Evolutionary conservation across 1,284 basidiomycete genomes (phyloP), one percentile per base, ranked within the genome.

Genomic region (Melanopsichium pennsylvanicum): DNA sequence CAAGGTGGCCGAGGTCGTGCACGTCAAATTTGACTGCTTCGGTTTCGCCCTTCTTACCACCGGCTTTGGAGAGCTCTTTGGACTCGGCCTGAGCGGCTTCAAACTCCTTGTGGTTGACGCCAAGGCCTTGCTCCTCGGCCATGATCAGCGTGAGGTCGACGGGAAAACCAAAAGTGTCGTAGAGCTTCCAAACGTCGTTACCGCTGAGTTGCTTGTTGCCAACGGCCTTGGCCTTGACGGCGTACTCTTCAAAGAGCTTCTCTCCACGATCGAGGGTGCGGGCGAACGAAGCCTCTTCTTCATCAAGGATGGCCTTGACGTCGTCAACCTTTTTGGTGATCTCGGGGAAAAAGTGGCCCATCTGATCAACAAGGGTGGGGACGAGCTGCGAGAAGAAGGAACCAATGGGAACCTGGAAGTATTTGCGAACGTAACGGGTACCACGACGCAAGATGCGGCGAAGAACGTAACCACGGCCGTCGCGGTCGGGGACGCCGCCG

Each of bases 111-210:
- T 96, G 88, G 80, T 97, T 93, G 76, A 98, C 87, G 19, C 85
- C 86, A 37, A 99, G 84, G 1, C 89, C 90, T 27, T 92, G 85
- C 82, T 99, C 95, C 81, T 96, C 92, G 21, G 96, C 95, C 95
- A 99, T 98, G 68, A 99, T 86, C 49, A 91, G 88, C 2, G 96
- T 99, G 32, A 99, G 84, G 80, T 99, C 95, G 46, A 93, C 93
- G 0, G 95, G 96, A 85, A 99, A 99, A 35, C 95, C 95, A 81
- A 92, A 99, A 0, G 96, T 98, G 82, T 99, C 96, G 82, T 98
- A 98, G 47, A 99, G 84, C 26, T 92, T 87, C 95, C 95, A 99
- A 23, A 97, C 92, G 78, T 99, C 95, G 75, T 89, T 89, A 15
- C 95, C 95, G 67, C 86, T 88, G 37, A 99, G 87, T 68, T 88